A percentile compares a stretch with the other conserved stretches of the same genome.
phyloP scores from a whole-genome alignment of 345 rosid genomes.

The Leavenworthia alabamica region DNA sequence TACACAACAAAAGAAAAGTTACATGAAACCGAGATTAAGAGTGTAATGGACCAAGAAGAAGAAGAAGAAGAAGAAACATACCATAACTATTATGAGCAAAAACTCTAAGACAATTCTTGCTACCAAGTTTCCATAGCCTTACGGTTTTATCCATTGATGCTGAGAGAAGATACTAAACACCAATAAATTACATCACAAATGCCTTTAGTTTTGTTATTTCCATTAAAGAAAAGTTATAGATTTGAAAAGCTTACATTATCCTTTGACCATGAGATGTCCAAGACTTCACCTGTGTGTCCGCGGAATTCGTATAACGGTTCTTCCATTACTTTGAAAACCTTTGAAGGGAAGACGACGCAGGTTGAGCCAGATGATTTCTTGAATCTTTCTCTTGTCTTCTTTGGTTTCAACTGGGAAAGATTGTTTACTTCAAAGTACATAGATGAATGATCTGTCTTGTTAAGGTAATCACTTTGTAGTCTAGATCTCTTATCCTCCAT shows the following conservation, averaged over 20 bases:
- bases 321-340: conserved; percentile 65
- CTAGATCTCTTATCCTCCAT: conserved; percentile 52
- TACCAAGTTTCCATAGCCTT: conserved; percentile 66
- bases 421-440: conserved; percentile 61
- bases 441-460: conserved; percentile 58
- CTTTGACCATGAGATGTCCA: conserved; percentile 78
- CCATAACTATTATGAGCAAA: conserved; percentile 76
- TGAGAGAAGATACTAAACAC: conserved; percentile 66
- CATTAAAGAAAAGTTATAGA: background rate
- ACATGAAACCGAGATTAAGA: conserved; percentile 4
- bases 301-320: conserved; percentile 58
- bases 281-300: conserved; percentile 58
- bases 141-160: conserved; percentile 77
- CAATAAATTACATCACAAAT: conserved; percentile 17
- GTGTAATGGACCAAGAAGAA: background rate
- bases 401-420: conserved; percentile 49
- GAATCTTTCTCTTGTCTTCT: conserved; percentile 40
- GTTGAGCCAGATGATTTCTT: conserved; percentile 68
- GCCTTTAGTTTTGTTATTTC: conserved; percentile 2
- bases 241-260: conserved; percentile 48
- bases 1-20: conserved; percentile 41
- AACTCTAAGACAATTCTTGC: conserved; percentile 48
- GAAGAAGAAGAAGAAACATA: conserved; percentile 26
- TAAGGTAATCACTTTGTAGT: conserved; percentile 41
- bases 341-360: conserved; percentile 64